Percentiles rank a stretch among this genome's conserved stretches.
Conservation (phyloP, 2,329 filamentous ascomycete genomes). For the Aspergillus pseudoviridinutans region DNA sequence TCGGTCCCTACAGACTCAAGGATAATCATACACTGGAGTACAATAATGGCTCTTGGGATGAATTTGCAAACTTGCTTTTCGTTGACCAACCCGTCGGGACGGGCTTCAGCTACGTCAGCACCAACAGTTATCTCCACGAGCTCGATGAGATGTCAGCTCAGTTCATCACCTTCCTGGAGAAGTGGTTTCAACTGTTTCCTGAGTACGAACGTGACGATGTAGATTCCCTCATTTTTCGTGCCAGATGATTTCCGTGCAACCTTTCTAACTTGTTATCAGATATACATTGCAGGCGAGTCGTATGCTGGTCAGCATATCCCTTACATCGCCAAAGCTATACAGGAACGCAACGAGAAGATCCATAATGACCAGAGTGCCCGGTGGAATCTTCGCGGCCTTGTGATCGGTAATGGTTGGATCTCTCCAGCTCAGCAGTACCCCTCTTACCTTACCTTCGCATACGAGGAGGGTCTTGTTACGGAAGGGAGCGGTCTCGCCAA, state of each 20-base stretch:
- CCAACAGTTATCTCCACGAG: constrained; percentile 79
- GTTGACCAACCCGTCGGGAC: constrained; percentile 97
- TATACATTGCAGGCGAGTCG: constrained; percentile 94
- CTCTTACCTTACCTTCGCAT: constrained; percentile 76
- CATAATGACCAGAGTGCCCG: constrained; percentile 36
- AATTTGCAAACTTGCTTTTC: constrained; percentile 95
- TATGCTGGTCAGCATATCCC: constrained; percentile 97
- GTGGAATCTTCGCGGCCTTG: constrained; percentile 79
- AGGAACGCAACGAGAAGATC: constrained; percentile 73
- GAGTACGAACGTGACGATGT: constrained; percentile 91
- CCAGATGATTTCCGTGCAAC: background rate
- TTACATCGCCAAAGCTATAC: constrained; percentile 87
- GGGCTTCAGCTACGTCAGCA: constrained; percentile 92
- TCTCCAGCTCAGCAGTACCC: constrained; percentile 86
- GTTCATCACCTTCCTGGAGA: constrained; percentile 83
- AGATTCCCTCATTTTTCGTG: constrained; percentile 40
- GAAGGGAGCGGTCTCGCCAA: constrained; percentile 62
- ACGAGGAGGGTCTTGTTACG: constrained; percentile 68
- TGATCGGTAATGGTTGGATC: constrained; percentile 99
- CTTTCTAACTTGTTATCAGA: constrained; percentile 46
- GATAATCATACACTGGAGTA: constrained; percentile 67
- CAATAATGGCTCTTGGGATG: constrained; percentile 97
- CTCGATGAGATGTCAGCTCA: constrained; percentile 84
- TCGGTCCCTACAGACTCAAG: constrained; percentile 85
- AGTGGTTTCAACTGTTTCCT: constrained; percentile 86